Evolutionary conservation across 2,329 filamentous ascomycete species (phyloP).

Genomic region (Pseudohalonectria lignicola): DNA sequence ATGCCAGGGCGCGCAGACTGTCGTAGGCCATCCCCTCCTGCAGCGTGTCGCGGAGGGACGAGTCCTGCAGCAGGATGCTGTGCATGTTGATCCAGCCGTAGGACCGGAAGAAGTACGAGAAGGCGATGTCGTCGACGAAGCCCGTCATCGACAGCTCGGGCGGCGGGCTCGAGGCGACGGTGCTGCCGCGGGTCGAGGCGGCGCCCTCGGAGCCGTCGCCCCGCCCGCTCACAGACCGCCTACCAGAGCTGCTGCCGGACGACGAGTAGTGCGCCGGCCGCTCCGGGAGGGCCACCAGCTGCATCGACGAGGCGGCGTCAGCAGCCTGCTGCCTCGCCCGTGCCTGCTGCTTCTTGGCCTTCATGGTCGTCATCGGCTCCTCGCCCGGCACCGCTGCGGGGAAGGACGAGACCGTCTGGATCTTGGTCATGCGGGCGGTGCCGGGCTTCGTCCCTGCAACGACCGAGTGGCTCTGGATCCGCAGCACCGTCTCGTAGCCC

Average conservation of each 20-base stretch:
- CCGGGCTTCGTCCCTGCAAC: slow-evolving; percentile 13
- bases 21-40: slow-evolving; percentile 9
- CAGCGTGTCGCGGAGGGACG: slow-evolving; percentile 9
- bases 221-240: background rate
- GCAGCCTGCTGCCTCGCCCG: background rate
- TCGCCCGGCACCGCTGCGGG: slow-evolving; percentile 2
- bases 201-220: background rate
- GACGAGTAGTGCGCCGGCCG: background rate
- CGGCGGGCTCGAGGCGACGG: slow-evolving; percentile 1
- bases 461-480: slow-evolving; percentile 13
- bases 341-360: slow-evolving; percentile 1
- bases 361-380: background rate
- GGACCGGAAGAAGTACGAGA: slow-evolving; percentile 15
- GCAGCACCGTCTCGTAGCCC: slow-evolving; percentile 14
- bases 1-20: slow-evolving; percentile 11
- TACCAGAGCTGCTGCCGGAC: background rate
- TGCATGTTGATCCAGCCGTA: slow-evolving; percentile 18
- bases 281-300: background rate
- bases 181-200: background rate
- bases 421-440: slow-evolving; percentile 10
- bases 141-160: slow-evolving; percentile 11
- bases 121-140: slow-evolving; percentile 15
- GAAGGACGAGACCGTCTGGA: slow-evolving; percentile 11
- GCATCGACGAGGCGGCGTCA: background rate
- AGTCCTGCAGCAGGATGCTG: slow-evolving; percentile 14